A percentile compares a stretch with the other conserved stretches of the same genome.
Evolutionary conservation across 176 grass and related monocot species (phyloP).

Genomic region (Oryza glaberrima): DNA sequence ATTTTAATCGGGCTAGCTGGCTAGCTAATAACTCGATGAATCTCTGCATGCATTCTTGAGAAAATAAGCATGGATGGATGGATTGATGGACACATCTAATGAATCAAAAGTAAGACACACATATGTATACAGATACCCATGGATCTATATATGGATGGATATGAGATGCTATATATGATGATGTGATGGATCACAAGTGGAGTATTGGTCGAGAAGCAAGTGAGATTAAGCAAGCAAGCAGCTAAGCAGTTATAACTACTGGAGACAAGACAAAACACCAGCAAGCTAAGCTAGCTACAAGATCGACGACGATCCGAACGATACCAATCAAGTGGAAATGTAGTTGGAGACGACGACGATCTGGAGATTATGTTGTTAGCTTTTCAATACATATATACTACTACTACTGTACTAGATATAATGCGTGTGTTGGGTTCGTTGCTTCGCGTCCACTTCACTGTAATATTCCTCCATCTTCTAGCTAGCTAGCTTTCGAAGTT

Average conservation of each 20-base stretch:
- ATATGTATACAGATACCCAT: background rate
- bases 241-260: background rate
- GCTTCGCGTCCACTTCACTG: conserved; percentile 94
- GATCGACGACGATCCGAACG: background rate
- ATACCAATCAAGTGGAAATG: background rate
- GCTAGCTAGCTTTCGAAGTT: background rate
- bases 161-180: background rate
- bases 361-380: background rate
- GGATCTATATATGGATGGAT: too few relatives aligned
- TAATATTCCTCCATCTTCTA: conserved; percentile 59
- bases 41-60: background rate
- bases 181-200: background rate
- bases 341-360: background rate
- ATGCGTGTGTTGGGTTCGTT: conserved; percentile 62
- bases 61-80: background rate
- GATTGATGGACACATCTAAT: too few relatives aligned
- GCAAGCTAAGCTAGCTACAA: background rate
- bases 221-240: background rate
- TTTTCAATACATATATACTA: background rate
- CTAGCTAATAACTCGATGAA: too few relatives aligned
- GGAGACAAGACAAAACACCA: background rate
- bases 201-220: background rate
- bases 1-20: background rate
- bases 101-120: background rate
- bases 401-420: background rate